Evolutionary conservation across 2,329 filamentous ascomycete species (phyloP), one percentile per base, ranked within the genome.

Genomic region (Hymenoscyphus linearis): DNA sequence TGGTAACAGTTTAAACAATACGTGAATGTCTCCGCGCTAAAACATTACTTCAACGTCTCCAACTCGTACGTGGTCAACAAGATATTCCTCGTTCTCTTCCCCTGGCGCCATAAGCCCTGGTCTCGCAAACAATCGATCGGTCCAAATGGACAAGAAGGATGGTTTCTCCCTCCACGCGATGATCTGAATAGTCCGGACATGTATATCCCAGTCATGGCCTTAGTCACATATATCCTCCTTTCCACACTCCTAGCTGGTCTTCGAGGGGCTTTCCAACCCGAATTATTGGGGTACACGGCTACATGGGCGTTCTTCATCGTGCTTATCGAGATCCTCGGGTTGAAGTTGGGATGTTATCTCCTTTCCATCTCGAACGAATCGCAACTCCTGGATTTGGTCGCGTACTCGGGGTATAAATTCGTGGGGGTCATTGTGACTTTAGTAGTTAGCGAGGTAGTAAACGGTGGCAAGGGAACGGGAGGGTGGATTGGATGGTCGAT

Each of bases 11-110:
- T 90, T 70, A 88, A 87, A 70, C 85, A 86, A 75, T 97, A 93
- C 77, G 87, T 99, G 76, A 96, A 93, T 72, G 89, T 98, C 69
- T 88, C 89, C 14, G 91, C 91, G 18, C 83, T 99, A 52, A 99
- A 99, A 77, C 95, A 97, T 78, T 99, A 98, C 82, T 99, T 99
- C 80, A 97, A 98, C 78, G 95, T 99, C 66, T 96, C 93, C 68
- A 99, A 99, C 81, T 90, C 85, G 62, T 99, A 99, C 77, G 95
- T 99, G 73, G 82, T 96, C 73, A 91, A 88, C 78, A 99, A 99
- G 78, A 83, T 99, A 62, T 86, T 89, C 73, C 85, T 99, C 62
- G 93, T 99, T 62, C 86, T 99, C 64, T 96, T 98, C 76, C 95
- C 95, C 59, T 99, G 95, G 93, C 85, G 93, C 69, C 96, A 99